phyloP scores from a whole-genome alignment of 345 rosid species.

The Camelina laxa region DNA sequence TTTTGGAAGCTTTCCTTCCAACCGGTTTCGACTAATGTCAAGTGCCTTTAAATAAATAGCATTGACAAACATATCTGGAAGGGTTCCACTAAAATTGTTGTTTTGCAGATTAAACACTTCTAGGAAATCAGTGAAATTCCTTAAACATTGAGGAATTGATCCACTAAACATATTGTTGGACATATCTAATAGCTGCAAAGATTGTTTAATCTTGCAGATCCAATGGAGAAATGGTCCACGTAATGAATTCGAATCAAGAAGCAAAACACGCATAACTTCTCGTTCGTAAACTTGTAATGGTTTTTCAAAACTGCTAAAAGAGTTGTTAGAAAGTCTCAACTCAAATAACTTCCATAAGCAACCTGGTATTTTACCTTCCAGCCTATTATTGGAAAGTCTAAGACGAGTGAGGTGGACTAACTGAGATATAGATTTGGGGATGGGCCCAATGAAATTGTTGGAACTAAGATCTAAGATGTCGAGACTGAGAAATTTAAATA shows the following conservation, averaged over 20 bases:
- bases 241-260: background rate
- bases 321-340: background rate
- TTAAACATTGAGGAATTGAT: slow-evolving; percentile 41
- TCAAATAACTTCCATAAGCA: background rate
- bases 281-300: background rate
- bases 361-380: slow-evolving; percentile 4
- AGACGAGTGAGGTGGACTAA: slow-evolving; percentile 1
- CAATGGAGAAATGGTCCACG: slow-evolving; percentile 33
- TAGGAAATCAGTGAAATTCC: background rate
- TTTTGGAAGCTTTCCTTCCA: slow-evolving; percentile 42
- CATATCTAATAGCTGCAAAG: slow-evolving; percentile 38
- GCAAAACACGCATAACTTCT: rapidly evolving
- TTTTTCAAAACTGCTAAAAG: background rate
- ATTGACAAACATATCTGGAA: slow-evolving; percentile 11
- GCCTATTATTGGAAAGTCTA: slow-evolving; percentile 45
- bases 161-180: slow-evolving; percentile 49
- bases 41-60: rapidly evolving
- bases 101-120: background rate
- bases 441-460: background rate
- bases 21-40: slow-evolving; percentile 14
- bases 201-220: slow-evolving; percentile 23
- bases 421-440: background rate
- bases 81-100: slow-evolving; percentile 23
- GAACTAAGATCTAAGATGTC: background rate
- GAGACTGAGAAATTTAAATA: background rate